phyloP scores from a whole-genome alignment of 2,329 filamentous ascomycete species.

The Arthrobotrys megalospora region DNA sequence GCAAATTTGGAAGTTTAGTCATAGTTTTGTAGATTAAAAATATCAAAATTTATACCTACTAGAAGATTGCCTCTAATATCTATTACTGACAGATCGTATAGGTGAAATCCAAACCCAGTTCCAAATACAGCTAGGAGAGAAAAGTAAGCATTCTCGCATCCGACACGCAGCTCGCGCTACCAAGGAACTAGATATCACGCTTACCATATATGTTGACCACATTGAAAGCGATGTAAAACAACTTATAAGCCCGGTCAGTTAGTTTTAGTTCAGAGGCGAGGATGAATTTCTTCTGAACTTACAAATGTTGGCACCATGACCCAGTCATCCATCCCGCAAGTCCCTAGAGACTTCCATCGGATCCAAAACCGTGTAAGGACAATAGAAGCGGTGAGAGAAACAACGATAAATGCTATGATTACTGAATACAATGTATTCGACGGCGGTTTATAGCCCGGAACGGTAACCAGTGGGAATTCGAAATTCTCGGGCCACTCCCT shows the following conservation, averaged over 20 bases:
- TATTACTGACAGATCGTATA: slow-evolving; percentile 34
- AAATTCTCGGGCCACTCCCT: slow-evolving; percentile 39
- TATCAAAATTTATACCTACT: neutral
- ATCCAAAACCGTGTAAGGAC: slow-evolving; percentile 37
- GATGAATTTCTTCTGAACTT: neutral
- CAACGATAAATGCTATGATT: slow-evolving; percentile 29
- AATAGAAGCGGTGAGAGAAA: neutral
- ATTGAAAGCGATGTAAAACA: slow-evolving; percentile 33
- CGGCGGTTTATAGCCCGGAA: slow-evolving; percentile 36
- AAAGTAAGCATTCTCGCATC: neutral
- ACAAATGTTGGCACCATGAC: slow-evolving; percentile 51
- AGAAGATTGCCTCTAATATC: slow-evolving; percentile 32
- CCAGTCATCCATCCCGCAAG: slow-evolving; percentile 42
- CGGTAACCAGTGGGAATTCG: slow-evolving; percentile 34
- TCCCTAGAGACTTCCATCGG: slow-evolving; percentile 20
- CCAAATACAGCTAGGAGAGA: slow-evolving; percentile 28
- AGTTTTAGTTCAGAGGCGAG: neutral
- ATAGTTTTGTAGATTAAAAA: neutral
- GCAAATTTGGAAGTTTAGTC: neutral
- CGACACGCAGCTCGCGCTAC: too few species aligned
- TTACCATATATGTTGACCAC: slow-evolving; percentile 41
- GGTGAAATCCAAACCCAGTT: slow-evolving; percentile 44
- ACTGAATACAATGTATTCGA: slow-evolving; percentile 37
- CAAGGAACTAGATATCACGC: neutral
- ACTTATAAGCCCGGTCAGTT: neutral